Evolutionary conservation across 2,329 filamentous ascomycete species (phyloP), one percentile per base, ranked within the genome.

Genomic region (Aspergillus aculeatinus): DNA sequence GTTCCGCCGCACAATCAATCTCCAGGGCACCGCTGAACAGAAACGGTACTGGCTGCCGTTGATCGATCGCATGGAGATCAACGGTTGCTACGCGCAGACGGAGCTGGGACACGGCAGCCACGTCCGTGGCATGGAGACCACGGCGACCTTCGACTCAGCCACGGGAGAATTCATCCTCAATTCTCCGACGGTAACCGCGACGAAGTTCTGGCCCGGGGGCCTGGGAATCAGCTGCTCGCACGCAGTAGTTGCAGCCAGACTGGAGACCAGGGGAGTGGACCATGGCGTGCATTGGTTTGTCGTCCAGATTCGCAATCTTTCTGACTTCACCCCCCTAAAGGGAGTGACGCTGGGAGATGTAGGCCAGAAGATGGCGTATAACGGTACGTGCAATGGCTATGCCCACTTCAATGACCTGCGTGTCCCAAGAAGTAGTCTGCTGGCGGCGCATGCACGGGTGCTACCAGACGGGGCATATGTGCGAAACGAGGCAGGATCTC

Each of bases 201-300:
- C 78, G 64, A 83, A 84, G 69, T 83, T 80, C 81, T 84, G 82
- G 81, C 83, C 83, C 67, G 82, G 81, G 1, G 77, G 77, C 1
- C 75, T 84, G 72, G 81, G 81, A 2, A 73, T 81, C 25, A 82
- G 80, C n/a, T 82, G 81, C n/a, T 83, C 82, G 58, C 80, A 83
- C 73, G 79, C 81, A 29, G 82, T 84, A 60, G 81, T 84, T 1
- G 80, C 84, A 19, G 82, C 82, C 44, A 82, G 83, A 61, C 69
- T 84, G 1, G 69, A 82, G n/a, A 51, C 60, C 7, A 51, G 58
- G 12, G 49, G 51, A 7, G 71, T 75, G 29, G 79, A 73, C n/a
- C 74, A 82, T 68, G 82, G 82, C 9, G 80, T 81, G 35, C 82
- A 83, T 67, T 76, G 80, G 14, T 84, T 84, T 65, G 78, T 83